Evolutionary conservation across 108 stramenopile species (phyloP), one percentile per base, ranked within the genome.

Genomic region (Cylindrotheca fusiformis): DNA sequence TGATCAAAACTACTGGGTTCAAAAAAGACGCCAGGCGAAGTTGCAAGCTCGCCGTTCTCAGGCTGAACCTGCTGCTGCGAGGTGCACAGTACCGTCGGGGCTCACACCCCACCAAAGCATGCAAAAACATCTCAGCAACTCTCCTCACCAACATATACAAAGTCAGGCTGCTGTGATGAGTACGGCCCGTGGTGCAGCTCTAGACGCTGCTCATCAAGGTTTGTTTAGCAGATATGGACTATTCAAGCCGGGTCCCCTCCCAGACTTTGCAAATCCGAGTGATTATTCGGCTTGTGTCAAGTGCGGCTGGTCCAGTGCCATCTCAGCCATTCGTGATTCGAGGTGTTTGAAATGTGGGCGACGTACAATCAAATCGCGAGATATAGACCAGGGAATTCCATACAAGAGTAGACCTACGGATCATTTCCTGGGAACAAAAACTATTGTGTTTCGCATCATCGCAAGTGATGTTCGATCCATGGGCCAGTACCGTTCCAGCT

Each of bases 391-490:
- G 36, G 10, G 14, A 14, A 41, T 10, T 10, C 10, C 10, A 14
- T 41, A 41, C 14, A 6, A 10, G 14, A 6, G 10, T 6, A 41
- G 14, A 14, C 10, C 6, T 10, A 10, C 36, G 14, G 36, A 52
- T 28, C 25, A 62, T 29, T 64, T 25, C 36, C 52, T 78, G 3
- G 77, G 77, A 41, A 24, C 32, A n/a, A 68, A 64, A 46, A 24
- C 33, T 0, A 60, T 79, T 41, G 14, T 58, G 17, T 79, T 79
- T 48, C 50, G 47, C 26, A 59, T 79, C 21, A 21, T 62, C 14
- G 32, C 67, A 6, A 68, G 63, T 51, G 78, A 79, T 54, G 72
- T 72, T 12, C 32, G 74, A 50, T 12, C 21, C 6, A 51, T 62
- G 18, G 53, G 49, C 1, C 28, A 52, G 31, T 79, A 45, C 64